phyloP scores from a whole-genome alignment of 2,329 filamentous ascomycete species.

The Aureobasidium sp. region DNA sequence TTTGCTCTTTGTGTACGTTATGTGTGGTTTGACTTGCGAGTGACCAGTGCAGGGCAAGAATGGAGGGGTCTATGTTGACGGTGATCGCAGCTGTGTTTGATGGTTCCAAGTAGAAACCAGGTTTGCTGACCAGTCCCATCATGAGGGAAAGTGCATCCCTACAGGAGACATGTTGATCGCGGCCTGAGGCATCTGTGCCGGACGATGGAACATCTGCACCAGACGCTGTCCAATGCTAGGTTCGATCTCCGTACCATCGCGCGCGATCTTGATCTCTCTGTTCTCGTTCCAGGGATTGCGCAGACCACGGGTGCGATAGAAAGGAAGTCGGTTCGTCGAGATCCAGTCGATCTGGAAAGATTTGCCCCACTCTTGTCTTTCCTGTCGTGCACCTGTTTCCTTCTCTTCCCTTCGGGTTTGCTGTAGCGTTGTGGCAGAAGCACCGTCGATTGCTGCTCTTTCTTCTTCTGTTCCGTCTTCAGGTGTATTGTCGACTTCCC shows the following conservation, averaged over 20 bases:
- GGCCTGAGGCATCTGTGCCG: background rate
- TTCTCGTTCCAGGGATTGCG: conserved; percentile 95
- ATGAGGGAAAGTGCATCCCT: background rate
- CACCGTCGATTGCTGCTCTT: conserved; percentile 17
- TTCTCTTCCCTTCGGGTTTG: conserved; percentile 21
- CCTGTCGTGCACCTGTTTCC: conserved; percentile 37
- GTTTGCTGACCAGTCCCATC: background rate
- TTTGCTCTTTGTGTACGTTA: background rate
- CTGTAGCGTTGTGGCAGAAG: background rate
- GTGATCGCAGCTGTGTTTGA: background rate
- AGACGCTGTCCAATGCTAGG: conserved; percentile 69
- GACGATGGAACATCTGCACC: conserved; percentile 64
- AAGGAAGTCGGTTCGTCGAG: conserved; percentile 73
- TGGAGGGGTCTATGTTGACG: background rate
- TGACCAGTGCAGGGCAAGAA: background rate
- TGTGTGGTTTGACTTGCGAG: background rate
- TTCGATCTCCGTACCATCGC: conserved; percentile 90
- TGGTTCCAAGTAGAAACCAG: background rate
- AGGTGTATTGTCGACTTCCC: conserved; percentile 67
- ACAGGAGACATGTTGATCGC: background rate
- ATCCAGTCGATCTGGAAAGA: conserved; percentile 89
- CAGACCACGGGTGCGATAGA: conserved; percentile 78
- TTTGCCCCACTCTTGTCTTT: conserved; percentile 68
- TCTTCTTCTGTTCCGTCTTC: conserved; percentile 33
- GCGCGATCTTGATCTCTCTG: conserved; percentile 88